Base-by-base conservation (phyloP, 305 asterid species). In the Andrographis paniculata region DNA sequence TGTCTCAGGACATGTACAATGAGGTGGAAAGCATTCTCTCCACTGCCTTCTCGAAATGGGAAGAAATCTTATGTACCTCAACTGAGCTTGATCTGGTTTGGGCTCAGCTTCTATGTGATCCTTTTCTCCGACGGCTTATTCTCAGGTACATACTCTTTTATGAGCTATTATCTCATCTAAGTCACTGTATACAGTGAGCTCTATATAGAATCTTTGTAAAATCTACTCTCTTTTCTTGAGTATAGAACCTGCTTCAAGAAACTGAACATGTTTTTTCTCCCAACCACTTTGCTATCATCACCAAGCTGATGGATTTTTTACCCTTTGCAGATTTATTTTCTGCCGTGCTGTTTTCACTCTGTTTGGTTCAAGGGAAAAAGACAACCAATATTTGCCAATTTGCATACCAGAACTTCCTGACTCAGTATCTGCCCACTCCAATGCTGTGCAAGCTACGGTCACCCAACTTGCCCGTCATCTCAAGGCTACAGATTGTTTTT, bases 101-200 rank as follows among this genome's bases (percentile, higher is more conserved):
- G 99, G 95, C 93, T 50, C 99, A 91, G 66, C 78, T 91, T 65
- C 55, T 91, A 18, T 70, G 83, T 16, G 96, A 91, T 62, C 94
- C 94, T 54, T 75, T 91, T 60, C 76, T 91, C 50, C 80, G 96
- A 44, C 77, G 96, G 45, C 81, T 91, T 51, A 72, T 91, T 56
- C 89, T 91, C 51, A 87, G 99, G 99, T 80, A 73, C 61, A 41
- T 22, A 49, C 55, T 20, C 33, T 38, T 27, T n/a, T 28, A 9
- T 50, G 43, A 48, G 43, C 36, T 20, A n/a, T n/a, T n/a, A n/a
- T n/a, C n/a, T n/a, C n/a, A n/a, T 23, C 36, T 17, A 16, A 14
- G 17, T 3, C 23, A 15, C 20, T 4, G 36, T 27, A 14, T 46
- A 21, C 9, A 10, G 9, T 1, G 18, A 46, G 14, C n/a, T n/a